Percentiles rank a stretch among this genome's conserved stretches.
Evolutionary conservation across 1,139 yeast genomes (phyloP).

Genomic region (Pichia sp.): DNA sequence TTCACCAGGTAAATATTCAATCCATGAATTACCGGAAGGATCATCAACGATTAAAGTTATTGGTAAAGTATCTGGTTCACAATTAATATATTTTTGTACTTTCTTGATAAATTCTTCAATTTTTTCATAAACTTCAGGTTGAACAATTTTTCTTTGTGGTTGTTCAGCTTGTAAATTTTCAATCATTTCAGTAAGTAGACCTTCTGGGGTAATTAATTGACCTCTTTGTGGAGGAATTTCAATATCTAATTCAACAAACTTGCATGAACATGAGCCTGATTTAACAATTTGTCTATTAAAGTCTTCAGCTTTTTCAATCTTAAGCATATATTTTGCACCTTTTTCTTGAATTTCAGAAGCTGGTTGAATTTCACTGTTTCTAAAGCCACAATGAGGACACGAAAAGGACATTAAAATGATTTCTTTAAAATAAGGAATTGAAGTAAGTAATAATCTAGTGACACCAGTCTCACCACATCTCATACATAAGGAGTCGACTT

Average conservation of each 20-base stretch:
- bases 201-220: constrained; percentile 88
- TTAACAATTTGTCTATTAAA: constrained; percentile 89
- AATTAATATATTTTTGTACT: constrained; percentile 53
- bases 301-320: constrained; percentile 66
- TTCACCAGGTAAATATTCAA: constrained; percentile 84
- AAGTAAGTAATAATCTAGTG: constrained; percentile 77
- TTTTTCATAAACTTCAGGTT: constrained; percentile 71
- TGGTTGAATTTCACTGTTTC: constrained; percentile 89
- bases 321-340: constrained; percentile 70
- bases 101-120: constrained; percentile 63
- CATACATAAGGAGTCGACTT: constrained; percentile 92
- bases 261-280: constrained; percentile 80
- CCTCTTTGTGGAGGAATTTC: constrained; percentile 97
- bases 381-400: constrained; percentile 91
- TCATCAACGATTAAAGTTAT: constrained; percentile 79
- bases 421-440: constrained; percentile 89
- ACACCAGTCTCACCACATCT: constrained; percentile 83
- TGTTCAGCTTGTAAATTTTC: constrained; percentile 82
- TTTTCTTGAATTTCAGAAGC: constrained; percentile 86
- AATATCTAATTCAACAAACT: constrained; percentile 76
- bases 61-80: constrained; percentile 66
- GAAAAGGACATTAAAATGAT: constrained; percentile 91
- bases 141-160: constrained; percentile 60
- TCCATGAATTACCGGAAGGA: constrained; percentile 98
- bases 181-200: constrained; percentile 74